Evolutionary conservation across 2,329 filamentous ascomycete species (phyloP).

Genomic region (Phialophora expanda): DNA sequence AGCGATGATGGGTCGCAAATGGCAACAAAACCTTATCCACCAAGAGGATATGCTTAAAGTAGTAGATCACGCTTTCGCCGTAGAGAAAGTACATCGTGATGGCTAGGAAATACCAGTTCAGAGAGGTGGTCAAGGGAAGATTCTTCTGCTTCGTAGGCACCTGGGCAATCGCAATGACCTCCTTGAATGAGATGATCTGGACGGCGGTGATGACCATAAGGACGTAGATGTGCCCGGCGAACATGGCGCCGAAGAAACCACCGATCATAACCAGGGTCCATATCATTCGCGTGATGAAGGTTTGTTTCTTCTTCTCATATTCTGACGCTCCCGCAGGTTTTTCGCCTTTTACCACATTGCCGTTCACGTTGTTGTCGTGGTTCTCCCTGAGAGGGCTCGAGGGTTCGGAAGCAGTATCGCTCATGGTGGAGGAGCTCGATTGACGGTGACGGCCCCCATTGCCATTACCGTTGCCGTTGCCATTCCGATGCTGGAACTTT

Average conservation of each 20-base stretch:
- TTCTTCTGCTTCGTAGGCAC: constrained; percentile 90
- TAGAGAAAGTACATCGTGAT: constrained; percentile 99
- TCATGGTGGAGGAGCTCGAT: constrained; percentile 61
- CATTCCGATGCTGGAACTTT: constrained; percentile 62
- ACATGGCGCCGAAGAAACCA: constrained; percentile 87
- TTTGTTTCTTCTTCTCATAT: constrained; percentile 98
- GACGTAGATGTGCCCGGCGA: constrained; percentile 97
- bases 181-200: constrained; percentile 97
- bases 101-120: constrained; percentile 99
- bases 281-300: constrained; percentile 94
- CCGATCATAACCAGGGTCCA: constrained; percentile 99
- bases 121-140: constrained; percentile 88
- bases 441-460: constrained; percentile 55
- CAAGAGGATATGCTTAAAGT: constrained; percentile 98
- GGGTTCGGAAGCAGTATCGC: constrained; percentile 56
- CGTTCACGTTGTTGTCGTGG: constrained; percentile 41
- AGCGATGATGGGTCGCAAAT: constrained; percentile 94
- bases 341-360: constrained; percentile 38
- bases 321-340: constrained; percentile 63
- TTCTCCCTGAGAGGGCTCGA: constrained; percentile 54
- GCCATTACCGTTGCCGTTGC: constrained; percentile 55
- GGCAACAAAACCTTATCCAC: constrained; percentile 92
- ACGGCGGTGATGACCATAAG: constrained; percentile 89
- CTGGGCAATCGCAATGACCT: constrained; percentile 97
- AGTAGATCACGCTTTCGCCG: constrained; percentile 98